Conservation (phyloP, 805 yeast species). For the Metschnikowia henanensis region DNA sequence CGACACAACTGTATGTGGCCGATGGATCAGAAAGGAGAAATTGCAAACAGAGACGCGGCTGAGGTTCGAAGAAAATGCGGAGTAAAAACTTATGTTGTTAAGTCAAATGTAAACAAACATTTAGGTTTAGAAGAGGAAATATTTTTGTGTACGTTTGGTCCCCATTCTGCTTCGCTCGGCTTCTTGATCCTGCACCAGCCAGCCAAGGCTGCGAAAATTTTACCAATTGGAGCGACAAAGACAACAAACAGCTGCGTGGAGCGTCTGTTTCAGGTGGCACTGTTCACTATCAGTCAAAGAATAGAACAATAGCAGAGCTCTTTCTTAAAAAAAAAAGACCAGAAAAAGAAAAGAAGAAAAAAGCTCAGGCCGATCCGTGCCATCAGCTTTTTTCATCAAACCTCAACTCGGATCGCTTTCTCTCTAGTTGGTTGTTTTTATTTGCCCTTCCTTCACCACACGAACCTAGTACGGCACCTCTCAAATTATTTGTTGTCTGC, state of each 20-base stretch:
- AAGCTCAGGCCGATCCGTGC: not conserved
- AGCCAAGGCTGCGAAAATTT: not conserved
- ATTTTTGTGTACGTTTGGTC: slow-evolving; percentile 12
- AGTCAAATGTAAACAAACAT: too few species aligned
- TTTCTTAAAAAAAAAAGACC: not conserved
- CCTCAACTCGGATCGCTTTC: not conserved
- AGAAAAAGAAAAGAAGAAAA: not conserved
- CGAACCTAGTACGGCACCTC: not conserved
- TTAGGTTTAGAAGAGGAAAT: too few species aligned
- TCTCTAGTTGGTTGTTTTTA: not conserved
- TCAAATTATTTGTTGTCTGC: not conserved
- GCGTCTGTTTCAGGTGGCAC: slow-evolving; percentile 6
- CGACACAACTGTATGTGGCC: too few species aligned
- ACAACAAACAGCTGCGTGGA: slow-evolving; percentile 9
- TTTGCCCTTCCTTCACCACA: not conserved
- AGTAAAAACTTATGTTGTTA: too few species aligned
- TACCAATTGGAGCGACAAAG: slow-evolving; percentile 5
- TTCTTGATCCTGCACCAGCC: slow-evolving; percentile 1
- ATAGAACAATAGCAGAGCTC: slow-evolving; percentile 1
- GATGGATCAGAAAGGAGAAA: too few species aligned
- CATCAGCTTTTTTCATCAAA: not conserved
- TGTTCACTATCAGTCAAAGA: slow-evolving; percentile 1
- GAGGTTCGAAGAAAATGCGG: too few species aligned
- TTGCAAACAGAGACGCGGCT: too few species aligned
- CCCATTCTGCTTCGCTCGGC: slow-evolving; percentile 6